Evolutionary conservation across 306 rosid genomes (phyloP).

Genomic region (Geum urbanum): DNA sequence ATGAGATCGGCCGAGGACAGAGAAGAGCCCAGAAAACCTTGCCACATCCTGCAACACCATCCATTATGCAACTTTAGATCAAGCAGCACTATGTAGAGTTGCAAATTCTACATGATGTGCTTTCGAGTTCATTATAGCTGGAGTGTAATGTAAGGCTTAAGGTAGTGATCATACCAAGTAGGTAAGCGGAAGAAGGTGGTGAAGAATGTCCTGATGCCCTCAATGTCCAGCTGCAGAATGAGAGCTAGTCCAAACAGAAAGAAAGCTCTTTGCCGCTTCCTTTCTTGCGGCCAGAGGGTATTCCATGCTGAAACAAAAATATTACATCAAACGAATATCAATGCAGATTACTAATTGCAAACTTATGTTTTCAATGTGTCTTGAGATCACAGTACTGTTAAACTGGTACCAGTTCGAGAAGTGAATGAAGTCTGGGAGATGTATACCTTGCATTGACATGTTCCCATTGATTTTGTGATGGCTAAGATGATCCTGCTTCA

Average conservation of each 20-base stretch:
- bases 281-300: constrained; percentile 94
- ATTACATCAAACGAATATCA: constrained; percentile 1
- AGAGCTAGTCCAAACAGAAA: constrained; percentile 91
- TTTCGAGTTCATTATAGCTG: neutral
- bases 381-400: no score
- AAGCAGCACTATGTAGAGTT: neutral
- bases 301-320: constrained; percentile 65
- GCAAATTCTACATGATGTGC: neutral
- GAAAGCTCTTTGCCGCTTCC: constrained; percentile 94
- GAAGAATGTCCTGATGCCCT: constrained; percentile 83
- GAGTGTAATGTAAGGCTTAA: neutral
- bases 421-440: neutral
- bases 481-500: constrained; percentile 46
- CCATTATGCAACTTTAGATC: neutral
- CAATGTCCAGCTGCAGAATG: constrained; percentile 79
- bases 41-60: constrained; percentile 76
- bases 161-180: constrained; percentile 47
- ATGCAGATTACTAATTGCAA: constrained; percentile 5
- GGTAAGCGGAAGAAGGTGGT: constrained; percentile 91
- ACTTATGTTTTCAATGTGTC: neutral
- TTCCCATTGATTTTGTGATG: constrained; percentile 42
- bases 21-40: constrained; percentile 91
- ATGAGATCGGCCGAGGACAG: constrained; percentile 78
- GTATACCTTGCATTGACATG: constrained; percentile 70
- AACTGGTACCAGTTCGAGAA: no score